A percentile compares a stretch with the other conserved stretches of the same genome.
Evolutionary conservation across 2,329 filamentous ascomycete genomes (phyloP).

Genomic region (Aspergillus ibericus): DNA sequence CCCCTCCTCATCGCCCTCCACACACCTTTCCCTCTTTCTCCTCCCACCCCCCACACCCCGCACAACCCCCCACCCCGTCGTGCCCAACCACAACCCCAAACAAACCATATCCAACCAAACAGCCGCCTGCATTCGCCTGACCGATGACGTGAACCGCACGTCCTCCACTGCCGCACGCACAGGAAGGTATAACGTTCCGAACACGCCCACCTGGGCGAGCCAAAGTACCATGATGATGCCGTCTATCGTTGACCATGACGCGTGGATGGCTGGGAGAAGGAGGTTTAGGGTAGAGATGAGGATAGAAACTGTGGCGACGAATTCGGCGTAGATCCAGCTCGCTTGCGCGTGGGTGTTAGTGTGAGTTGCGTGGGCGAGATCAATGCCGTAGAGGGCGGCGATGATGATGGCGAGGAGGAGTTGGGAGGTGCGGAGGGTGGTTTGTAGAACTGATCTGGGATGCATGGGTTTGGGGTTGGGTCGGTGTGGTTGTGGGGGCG

Average conservation of each 20-base stretch:
- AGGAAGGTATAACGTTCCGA: constrained; percentile 3
- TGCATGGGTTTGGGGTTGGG: not conserved
- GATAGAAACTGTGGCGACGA: constrained; percentile 13
- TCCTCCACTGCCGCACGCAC: not conserved
- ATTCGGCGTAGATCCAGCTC: constrained; percentile 22
- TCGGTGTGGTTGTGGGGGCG: too few relatives aligned
- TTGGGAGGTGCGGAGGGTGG: constrained; percentile 17
- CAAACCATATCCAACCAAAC: constrained; percentile 3
- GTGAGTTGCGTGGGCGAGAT: constrained; percentile 18
- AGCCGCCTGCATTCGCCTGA: not conserved
- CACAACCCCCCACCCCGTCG: not conserved
- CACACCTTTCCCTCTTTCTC: too few relatives aligned
- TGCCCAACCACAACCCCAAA: constrained; percentile 7
- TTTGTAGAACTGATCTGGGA: constrained; percentile 3
- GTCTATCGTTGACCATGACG: not conserved
- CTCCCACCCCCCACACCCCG: not conserved
- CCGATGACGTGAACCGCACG: not conserved
- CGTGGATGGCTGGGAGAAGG: not conserved
- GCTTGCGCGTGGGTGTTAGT: constrained; percentile 6
- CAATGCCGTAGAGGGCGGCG: constrained; percentile 20
- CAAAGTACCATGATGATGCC: constrained; percentile 6
- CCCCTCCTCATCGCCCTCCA: too few relatives aligned
- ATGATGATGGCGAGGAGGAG: constrained; percentile 17
- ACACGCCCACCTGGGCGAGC: constrained; percentile 8
- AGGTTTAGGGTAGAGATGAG: constrained; percentile 16